Base-by-base conservation (phyloP, 768 basidiomycete species). In the Roridomyces roridus region DNA sequence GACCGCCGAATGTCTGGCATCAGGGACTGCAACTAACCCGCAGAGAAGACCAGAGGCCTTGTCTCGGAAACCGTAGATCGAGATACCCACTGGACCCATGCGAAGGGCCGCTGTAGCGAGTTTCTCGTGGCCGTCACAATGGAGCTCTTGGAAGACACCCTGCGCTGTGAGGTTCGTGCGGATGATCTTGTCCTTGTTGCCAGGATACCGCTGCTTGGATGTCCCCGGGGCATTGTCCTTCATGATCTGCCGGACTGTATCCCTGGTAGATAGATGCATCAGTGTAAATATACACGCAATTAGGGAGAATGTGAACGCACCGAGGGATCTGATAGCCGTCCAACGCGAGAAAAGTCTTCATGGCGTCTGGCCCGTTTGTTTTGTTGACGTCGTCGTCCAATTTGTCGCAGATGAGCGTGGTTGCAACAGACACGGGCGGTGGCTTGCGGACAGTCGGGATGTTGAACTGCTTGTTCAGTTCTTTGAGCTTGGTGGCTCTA, bases 51-150 rank as follows among this genome's bases (percentile, higher is more conserved):
- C 41, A 40, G 49, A 46, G n/a, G 45, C 40, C n/a, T 67, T 35
- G 37, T 64, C 62, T 35, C 60, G 45, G 20, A 48, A 37, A 6
- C 41, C 62, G 46, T 67, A 67, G 26, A 67, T 60, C 2, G 55
- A 39, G 31, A 67, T 49, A 8, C 59, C 41, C 5, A 61, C 56
- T 14, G 35, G 46, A 23, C 62, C 65, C 60, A 67, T 64, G 18
- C 41, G 17, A 23, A 67, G 26, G 8, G 65, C 62, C 37, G 55
- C 46, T n/a, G 28, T 25, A 7, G 14, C 37, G 9, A 67, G 55
- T 35, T 65, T 67, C 37, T 65, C 66, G 47, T 67, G 66, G 5
- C 62, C 66, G 50, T 67, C 66, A 9, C 39, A 25, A 37, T 62
- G 56, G 14, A 51, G 21, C 35, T 65, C 44, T 42, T 63, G 25